Percentiles rank a stretch among this genome's conserved stretches.
Evolutionary conservation across 441 rosid species (phyloP).

Genomic region (Pelargonium cotyledonis): DNA sequence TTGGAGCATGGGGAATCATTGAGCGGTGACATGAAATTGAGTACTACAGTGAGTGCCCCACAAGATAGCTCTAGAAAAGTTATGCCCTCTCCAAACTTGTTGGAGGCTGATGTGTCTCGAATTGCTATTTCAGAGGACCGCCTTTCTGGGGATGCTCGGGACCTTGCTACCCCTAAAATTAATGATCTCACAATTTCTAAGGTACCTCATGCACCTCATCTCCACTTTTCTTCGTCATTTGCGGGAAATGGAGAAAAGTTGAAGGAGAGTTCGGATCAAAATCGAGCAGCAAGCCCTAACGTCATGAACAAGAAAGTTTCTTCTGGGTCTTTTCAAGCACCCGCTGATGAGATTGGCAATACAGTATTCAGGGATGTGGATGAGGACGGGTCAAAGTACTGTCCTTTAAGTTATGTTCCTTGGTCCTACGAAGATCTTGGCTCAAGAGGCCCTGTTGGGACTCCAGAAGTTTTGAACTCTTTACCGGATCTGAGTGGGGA

Average conservation of each 20-base stretch:
- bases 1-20: conserved; percentile 31
- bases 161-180: conserved; percentile 48
- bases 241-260: conserved; percentile 34
- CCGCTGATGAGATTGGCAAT: conserved; percentile 23
- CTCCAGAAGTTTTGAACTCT: conserved; percentile 15
- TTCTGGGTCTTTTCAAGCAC: conserved; percentile 13
- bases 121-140: conserved; percentile 41
- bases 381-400: conserved; percentile 29
- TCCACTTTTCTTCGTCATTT: conserved; percentile 24
- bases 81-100: not conserved
- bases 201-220: conserved; percentile 31
- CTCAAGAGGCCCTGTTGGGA: conserved; percentile 15
- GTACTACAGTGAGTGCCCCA: conserved; percentile 14
- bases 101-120: conserved; percentile 20
- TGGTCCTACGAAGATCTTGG: conserved; percentile 39
- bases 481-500: conserved; percentile 22
- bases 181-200: conserved; percentile 32
- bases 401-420: conserved; percentile 14
- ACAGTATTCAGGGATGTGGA: conserved; percentile 19
- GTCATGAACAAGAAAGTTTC: conserved; percentile 21
- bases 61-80: conserved; percentile 9
- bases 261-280: conserved; percentile 36
- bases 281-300: conserved; percentile 23
- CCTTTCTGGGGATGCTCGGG: conserved; percentile 50
- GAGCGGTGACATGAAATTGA: conserved; percentile 18